Base-by-base conservation (phyloP, 108 stramenopile species). In the Skeletonema tropicum region DNA sequence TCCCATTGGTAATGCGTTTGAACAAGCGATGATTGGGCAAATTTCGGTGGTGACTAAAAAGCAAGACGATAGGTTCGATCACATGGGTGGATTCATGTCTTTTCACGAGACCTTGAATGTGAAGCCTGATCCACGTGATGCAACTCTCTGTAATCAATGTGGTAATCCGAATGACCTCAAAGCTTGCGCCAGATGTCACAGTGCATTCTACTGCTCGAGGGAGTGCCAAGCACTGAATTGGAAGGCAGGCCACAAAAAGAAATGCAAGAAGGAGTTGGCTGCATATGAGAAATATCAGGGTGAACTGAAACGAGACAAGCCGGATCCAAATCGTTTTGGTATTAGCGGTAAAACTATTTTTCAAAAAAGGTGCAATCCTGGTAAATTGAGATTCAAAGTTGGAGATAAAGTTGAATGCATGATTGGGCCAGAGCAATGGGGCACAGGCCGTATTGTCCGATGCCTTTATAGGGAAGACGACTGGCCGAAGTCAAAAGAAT, bases 181-280 rank as follows among this genome's bases (percentile, higher is more conserved):
- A 30, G 38, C 30, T 26, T 75, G 74, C 35, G 36, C 68, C 2
- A 58, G 74, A 23, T 75, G 74, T 33, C 31, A 70, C 26, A 60
- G 57, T 25, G 23, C 74, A 0, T 75, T 60, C 26, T 75, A 75
- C 38, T 75, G 74, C 63, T 52, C 49, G n/a, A n/a, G 61, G 17
- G 68, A 69, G 7, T 75, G 74, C 12, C 74, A 75, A 19, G 8
- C 23, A 60, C 0, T 25, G 13, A 41, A 69, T 29, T 75, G 67
- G 67, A 38, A 32, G 8, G 38, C 68, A n/a, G 10, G 15, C 0
- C 74, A 75, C 30, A 75, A 70, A 36, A 70, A 75, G 38, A 23
- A 42, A 15, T 75, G 74, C 68, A 75, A 75, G 68, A 70, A 69
- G 63, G 64, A 75, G 59, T 69, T 60, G 74, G 26, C 14, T 10